These are phyloP conservation scores for Anacardium occidentale DNA, from an alignment of 345 rosid species.

Conservation along the genomic window DNA sequence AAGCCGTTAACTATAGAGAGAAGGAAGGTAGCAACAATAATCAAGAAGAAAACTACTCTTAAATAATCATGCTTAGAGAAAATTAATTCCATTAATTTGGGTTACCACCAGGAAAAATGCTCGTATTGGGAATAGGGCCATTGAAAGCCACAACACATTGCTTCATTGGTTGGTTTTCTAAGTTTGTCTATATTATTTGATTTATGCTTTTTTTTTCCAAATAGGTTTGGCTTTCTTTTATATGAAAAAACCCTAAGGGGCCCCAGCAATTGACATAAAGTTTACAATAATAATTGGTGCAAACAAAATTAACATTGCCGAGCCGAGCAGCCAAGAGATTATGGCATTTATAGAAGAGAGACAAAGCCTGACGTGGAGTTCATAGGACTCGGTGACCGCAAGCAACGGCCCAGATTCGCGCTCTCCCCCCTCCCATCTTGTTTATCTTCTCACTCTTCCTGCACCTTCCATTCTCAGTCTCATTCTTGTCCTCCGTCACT, in stretches of 20 bases:
- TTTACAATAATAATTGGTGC: no score
- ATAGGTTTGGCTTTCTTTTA: constrained; percentile 5
- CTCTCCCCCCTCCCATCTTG: constrained; percentile 13
- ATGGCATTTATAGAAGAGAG: background rate
- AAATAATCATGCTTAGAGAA: background rate
- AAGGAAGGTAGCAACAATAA: background rate
- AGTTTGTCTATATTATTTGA: background rate
- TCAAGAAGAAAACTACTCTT: background rate
- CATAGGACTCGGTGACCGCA: constrained; percentile 39
- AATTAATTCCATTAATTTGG: background rate
- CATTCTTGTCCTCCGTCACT: constrained; percentile 22
- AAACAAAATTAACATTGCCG: no score
- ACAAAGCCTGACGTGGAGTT: constrained; percentile 37
- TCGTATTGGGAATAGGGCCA: constrained; percentile 10
- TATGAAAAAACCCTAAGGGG: background rate
- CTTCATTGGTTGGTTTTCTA: constrained; percentile 10
- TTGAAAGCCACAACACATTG: constrained; percentile 14
- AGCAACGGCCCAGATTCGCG: constrained; percentile 55
- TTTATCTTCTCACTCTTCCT: constrained; percentile 10
- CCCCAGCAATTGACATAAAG: constrained; percentile 3
- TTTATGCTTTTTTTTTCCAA: background rate
- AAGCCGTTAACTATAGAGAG: background rate
- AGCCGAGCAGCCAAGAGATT: background rate
- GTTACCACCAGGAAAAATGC: constrained; percentile 1
- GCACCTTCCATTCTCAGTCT: constrained; percentile 7